These are phyloP conservation scores for Termitomyces sp. DNA, from an alignment of 768 basidiomycete species.

Conservation along the genomic window DNA sequence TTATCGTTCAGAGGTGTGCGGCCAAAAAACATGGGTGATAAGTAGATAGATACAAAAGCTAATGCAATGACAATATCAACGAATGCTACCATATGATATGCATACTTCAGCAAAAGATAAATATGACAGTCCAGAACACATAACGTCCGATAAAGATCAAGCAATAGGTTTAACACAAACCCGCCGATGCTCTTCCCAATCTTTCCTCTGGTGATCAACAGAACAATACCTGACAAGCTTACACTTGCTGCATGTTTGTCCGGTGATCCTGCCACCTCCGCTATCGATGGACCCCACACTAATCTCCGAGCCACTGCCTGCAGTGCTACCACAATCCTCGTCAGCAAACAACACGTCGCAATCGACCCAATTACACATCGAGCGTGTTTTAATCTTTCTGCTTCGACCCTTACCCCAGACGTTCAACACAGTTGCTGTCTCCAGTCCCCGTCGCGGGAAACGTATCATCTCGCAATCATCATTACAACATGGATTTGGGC, in stretches of 20 bases:
- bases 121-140: slow-evolving; percentile 2
- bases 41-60: slow-evolving; percentile 1
- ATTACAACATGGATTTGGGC: slow-evolving; percentile 72
- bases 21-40: neutral
- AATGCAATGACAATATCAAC: slow-evolving; percentile 8
- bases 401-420: slow-evolving; percentile 52
- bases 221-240: slow-evolving; percentile 76
- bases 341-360: slow-evolving; percentile 59
- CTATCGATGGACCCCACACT: slow-evolving; percentile 27
- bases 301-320: slow-evolving; percentile 36
- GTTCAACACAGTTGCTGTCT: slow-evolving; percentile 56
- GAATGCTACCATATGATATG: neutral
- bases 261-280: slow-evolving; percentile 25
- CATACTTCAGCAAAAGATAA: neutral
- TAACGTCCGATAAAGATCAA: neutral
- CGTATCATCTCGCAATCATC: slow-evolving; percentile 83
- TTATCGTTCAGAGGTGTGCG: neutral
- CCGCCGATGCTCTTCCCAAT: slow-evolving; percentile 74
- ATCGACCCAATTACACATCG: slow-evolving; percentile 85
- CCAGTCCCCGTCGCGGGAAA: slow-evolving; percentile 61
- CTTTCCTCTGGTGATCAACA: slow-evolving; percentile 64
- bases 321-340: slow-evolving; percentile 21
- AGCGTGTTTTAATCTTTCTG: slow-evolving; percentile 43
- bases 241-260: slow-evolving; percentile 72
- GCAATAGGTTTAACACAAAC: slow-evolving; percentile 42